These are phyloP conservation scores for Russula virescens DNA, from an alignment of 768 basidiomycete genomes.

Conservation along the genomic window DNA sequence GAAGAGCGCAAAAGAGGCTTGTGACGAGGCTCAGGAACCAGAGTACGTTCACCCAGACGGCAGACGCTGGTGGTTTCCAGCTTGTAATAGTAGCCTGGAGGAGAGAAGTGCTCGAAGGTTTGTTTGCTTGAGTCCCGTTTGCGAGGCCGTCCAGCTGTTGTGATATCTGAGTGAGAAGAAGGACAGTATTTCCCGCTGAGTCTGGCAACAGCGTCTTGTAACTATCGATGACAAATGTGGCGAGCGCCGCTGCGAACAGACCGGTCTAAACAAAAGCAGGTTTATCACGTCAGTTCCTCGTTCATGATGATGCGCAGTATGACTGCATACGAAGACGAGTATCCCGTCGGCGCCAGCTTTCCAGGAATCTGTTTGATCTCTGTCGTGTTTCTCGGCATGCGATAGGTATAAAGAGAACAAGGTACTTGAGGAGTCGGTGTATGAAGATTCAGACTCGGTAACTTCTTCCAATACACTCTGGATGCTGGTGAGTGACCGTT, in stretches of 20 bases:
- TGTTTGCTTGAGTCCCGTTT: background rate
- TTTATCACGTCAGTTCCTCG: background rate
- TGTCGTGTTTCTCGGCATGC: conserved; percentile 11
- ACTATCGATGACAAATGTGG: conserved; percentile 19
- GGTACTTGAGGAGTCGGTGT: conserved; percentile 8
- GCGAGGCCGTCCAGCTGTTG: conserved; percentile 5
- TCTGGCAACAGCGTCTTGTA: conserved; percentile 19
- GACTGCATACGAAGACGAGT: conserved; percentile 15
- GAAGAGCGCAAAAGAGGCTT: conserved; percentile 12
- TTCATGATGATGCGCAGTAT: background rate
- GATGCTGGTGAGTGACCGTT: background rate
- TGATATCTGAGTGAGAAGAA: conserved; percentile 20
- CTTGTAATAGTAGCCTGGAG: background rate
- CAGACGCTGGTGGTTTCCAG: conserved; percentile 1
- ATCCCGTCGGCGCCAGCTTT: conserved; percentile 13
- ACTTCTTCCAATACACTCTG: background rate
- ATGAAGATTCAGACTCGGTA: background rate
- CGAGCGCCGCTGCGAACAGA: conserved; percentile 12
- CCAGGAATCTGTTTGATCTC: background rate
- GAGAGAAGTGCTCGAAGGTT: background rate
- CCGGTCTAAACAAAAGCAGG: conserved; percentile 13
- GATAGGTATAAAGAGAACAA: conserved; percentile 16
- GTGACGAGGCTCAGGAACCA: conserved; percentile 18
- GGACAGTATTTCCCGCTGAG: background rate
- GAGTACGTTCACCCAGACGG: conserved; percentile 9